These are phyloP conservation scores for Colletotrichum sp. DNA, from an alignment of 2,329 filamentous ascomycete species.

Conservation along the genomic window DNA sequence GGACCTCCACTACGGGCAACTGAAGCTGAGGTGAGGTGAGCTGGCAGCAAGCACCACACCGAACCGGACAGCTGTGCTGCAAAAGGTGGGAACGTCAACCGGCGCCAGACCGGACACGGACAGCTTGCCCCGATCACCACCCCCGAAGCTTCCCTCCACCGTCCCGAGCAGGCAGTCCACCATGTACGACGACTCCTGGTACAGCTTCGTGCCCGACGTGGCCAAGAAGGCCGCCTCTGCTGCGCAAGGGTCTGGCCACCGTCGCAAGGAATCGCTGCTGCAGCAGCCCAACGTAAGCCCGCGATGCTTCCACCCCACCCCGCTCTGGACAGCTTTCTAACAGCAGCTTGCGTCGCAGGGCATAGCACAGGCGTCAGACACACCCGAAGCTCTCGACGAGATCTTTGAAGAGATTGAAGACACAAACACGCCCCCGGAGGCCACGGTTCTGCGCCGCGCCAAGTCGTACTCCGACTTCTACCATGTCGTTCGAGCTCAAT, in stretches of 20 bases:
- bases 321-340: constrained; percentile 25
- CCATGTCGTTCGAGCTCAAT: constrained; percentile 62
- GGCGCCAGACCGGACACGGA: constrained; percentile 3
- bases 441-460: constrained; percentile 68
- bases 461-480: constrained; percentile 84
- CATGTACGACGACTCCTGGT: constrained; percentile 89
- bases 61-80: not conserved
- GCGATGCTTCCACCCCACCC: not conserved
- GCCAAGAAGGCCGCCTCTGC: constrained; percentile 53
- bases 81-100: not conserved
- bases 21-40: not conserved
- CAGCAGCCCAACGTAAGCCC: constrained; percentile 66
- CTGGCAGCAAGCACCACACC: not conserved
- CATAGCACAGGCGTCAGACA: constrained; percentile 54
- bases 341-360: constrained; percentile 43
- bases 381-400: constrained; percentile 61
- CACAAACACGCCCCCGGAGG: constrained; percentile 66
- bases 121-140: not conserved
- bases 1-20: not conserved
- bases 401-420: constrained; percentile 62
- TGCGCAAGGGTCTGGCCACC: constrained; percentile 56
- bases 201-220: constrained; percentile 74
- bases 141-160: not conserved
- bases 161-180: constrained; percentile 19
- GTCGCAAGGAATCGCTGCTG: constrained; percentile 72